Evolutionary conservation across 1,284 basidiomycete species (phyloP).

Genomic region (Thelephora terrestris): DNA sequence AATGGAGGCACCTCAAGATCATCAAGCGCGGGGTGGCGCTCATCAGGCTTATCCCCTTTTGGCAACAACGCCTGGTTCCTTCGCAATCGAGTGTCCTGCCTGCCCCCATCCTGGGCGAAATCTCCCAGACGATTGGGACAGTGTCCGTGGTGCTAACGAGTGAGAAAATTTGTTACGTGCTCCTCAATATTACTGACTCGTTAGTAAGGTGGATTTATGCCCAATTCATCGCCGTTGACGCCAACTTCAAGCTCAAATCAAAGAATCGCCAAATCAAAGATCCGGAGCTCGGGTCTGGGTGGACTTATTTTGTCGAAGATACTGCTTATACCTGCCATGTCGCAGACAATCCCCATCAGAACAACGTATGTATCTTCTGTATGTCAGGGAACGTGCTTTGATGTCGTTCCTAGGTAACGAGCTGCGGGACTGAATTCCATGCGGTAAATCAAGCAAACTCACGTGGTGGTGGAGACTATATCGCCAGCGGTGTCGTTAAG

Average conservation of each 20-base stretch:
- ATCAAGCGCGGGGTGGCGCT: too few species aligned
- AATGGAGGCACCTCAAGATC: too few species aligned
- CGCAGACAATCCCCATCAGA: background rate
- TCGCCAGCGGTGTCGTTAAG: constrained; percentile 21
- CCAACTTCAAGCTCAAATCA: background rate
- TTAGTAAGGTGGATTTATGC: background rate
- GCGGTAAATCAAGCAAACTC: constrained; percentile 20
- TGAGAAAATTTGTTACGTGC: constrained; percentile 20
- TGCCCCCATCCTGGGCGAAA: too few species aligned
- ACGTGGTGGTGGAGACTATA: constrained; percentile 13
- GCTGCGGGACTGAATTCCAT: constrained; percentile 12
- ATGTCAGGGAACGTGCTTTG: too few species aligned
- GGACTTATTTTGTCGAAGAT: background rate
- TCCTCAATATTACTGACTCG: constrained; percentile 12
- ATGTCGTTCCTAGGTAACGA: background rate
- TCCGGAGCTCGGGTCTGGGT: background rate
- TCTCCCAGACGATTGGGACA: too few species aligned
- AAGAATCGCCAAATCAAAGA: too few species aligned
- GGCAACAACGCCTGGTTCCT: too few species aligned
- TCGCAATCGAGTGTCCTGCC: constrained; percentile 18
- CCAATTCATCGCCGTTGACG: background rate
- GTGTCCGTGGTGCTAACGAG: too few species aligned
- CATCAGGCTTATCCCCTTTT: too few species aligned
- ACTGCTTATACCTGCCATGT: background rate
- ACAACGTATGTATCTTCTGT: background rate